Evolutionary conservation across 2,329 filamentous ascomycete genomes (phyloP), one percentile per base, ranked within the genome.

Genomic region (Macrophomina tecta): DNA sequence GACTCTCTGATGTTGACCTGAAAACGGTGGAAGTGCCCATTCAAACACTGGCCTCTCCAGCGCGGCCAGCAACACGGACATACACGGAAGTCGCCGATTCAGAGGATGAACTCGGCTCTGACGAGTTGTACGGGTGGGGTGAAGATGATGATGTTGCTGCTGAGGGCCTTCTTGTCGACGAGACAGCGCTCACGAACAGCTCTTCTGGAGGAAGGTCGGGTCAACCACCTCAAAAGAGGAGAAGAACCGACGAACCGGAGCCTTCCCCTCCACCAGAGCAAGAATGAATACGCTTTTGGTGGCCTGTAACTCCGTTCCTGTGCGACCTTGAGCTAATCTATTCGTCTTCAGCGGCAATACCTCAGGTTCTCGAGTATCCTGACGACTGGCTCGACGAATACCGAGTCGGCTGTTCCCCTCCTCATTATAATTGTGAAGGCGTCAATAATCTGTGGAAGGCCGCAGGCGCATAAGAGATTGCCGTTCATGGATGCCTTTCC

Each of bases 51-150:
- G 45, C 71, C 8, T 70, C 72, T 2, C 70, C 72, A 40, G 56
- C 64, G 7, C 76, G 83, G 68, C 79, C 80, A 34, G 82, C 79
- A 38, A 93, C 93, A 79, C 84, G 90, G 71, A 87, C 71, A 9
- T 80, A 78, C 64, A 74, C 79, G 52, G 81, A 92, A 75, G 82
- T 90, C 64, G 82, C 81, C 40, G 85, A 90, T 52, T 85, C 88
- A 4, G 87, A 89, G 69, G 90, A 86, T 69, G 87, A 89, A 51
- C 86, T 85, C 36, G 82, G 83, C 16, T 80, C 77, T 23, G 88
- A 90, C 68, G 90, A 92, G 69, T 87, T 91, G 72, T 92, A 91
- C 72, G 90, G 89, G 14, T 93, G 90, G 90, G 85, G 85, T 46
- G 86, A 90, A 63, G 89, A 90, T 66, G 84, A 86, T 65, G 83